A percentile compares a stretch with the other conserved stretches of the same genome.
Evolutionary conservation across 2,329 filamentous ascomycete species (phyloP).

Genomic region (Immersiporthe knoxdaviesiana): DNA sequence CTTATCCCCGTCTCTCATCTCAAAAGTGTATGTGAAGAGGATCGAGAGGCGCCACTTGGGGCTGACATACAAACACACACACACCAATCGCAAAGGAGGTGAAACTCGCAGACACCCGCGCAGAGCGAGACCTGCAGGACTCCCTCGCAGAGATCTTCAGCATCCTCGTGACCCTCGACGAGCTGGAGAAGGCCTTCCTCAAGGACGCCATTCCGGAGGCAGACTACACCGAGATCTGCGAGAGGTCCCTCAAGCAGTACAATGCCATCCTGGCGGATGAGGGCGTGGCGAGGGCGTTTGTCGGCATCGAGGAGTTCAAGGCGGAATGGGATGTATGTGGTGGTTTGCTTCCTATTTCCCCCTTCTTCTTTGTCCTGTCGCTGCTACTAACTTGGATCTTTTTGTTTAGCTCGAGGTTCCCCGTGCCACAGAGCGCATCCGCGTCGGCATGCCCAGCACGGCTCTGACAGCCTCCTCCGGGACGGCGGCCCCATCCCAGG

Average conservation of each 20-base stretch:
- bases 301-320: conserved; percentile 89
- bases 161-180: conserved; percentile 93
- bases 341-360: background rate
- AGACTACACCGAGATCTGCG: conserved; percentile 96
- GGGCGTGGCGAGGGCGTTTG: conserved; percentile 84
- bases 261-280: conserved; percentile 92
- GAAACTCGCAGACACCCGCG: conserved; percentile 82
- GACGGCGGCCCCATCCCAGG: conserved; percentile 46
- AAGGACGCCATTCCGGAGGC: conserved; percentile 90
- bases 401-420: conserved; percentile 83
- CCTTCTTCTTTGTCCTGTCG: too few species aligned
- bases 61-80: background rate
- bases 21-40: too few species aligned
- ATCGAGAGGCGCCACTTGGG: background rate
- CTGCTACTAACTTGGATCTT: conserved; percentile 19
- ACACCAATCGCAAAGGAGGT: conserved; percentile 70
- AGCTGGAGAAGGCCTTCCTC: conserved; percentile 93
- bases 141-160: conserved; percentile 97
- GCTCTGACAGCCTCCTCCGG: conserved; percentile 60
- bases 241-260: conserved; percentile 92
- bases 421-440: conserved; percentile 87
- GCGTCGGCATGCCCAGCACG: conserved; percentile 90
- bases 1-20: too few species aligned
- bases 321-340: conserved; percentile 81
- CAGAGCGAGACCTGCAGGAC: conserved; percentile 91